A percentile compares a stretch with the other conserved stretches of the same genome.
phyloP scores from a whole-genome alignment of 2,329 filamentous ascomycete species.

The Neofusicoccum sp. region DNA sequence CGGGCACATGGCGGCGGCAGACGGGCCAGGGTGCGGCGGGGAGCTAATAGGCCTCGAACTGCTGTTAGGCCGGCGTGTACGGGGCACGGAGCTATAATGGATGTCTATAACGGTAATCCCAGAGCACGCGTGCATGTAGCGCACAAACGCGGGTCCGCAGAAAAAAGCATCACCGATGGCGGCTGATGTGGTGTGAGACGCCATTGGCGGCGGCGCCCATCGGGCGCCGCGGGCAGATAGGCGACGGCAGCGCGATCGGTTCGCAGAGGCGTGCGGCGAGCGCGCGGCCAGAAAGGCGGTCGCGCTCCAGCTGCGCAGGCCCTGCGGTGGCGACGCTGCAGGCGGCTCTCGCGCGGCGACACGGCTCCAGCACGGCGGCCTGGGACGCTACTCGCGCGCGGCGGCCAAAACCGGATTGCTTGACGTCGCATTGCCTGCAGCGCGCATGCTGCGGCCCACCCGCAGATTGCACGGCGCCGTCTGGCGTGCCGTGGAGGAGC shows the following conservation, averaged over 20 bases:
- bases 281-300: too few relatives aligned
- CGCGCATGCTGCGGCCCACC: background rate
- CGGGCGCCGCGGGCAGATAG: background rate
- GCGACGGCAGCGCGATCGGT: too few relatives aligned
- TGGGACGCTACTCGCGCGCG: slow-evolving; percentile 3
- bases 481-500: slow-evolving; percentile 1
- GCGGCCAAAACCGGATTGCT: slow-evolving; percentile 4
- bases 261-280: too few relatives aligned
- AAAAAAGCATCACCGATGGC: background rate
- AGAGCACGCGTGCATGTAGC: background rate
- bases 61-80: background rate
- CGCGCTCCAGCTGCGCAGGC: too few relatives aligned
- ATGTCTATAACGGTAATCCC: background rate
- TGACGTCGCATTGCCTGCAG: background rate
- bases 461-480: slow-evolving; percentile 13
- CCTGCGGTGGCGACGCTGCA: background rate
- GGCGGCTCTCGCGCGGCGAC: background rate
- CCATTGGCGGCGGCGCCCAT: background rate
- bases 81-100: slow-evolving; percentile 4
- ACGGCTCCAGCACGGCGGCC: background rate
- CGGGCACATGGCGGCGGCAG: background rate
- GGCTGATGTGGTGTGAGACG: background rate
- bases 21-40: background rate
- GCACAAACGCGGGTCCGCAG: background rate
- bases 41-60: background rate